Percentiles rank a stretch among this genome's conserved stretches.
These are phyloP conservation scores for Telfairia occidentalis DNA, from an alignment of 331 rosid species.

Conservation along the genomic window DNA sequence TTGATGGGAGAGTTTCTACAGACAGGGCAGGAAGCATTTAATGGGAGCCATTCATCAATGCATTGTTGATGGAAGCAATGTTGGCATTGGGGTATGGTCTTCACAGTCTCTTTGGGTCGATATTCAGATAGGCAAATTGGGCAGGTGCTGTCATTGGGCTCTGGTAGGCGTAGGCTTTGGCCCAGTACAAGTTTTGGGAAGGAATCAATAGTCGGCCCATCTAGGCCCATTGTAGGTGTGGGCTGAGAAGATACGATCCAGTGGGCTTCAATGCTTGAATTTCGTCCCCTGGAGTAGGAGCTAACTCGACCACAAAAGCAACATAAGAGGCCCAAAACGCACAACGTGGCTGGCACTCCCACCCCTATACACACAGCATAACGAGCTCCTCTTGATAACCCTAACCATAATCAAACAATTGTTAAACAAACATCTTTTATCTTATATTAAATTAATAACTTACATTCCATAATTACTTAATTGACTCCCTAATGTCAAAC, in stretches of 20 bases:
- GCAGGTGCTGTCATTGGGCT: conserved; percentile 34
- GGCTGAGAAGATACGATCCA: conserved; percentile 22
- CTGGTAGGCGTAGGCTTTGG: conserved; percentile 27
- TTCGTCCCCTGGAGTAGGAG: background rate
- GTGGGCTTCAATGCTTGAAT: conserved; percentile 27
- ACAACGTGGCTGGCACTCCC: conserved; percentile 29
- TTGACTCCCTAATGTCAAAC: too few relatives aligned
- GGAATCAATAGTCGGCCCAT: conserved; percentile 43
- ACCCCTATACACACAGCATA: conserved; percentile 36
- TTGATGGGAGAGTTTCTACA: conserved; percentile 43
- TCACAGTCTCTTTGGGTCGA: conserved; percentile 44
- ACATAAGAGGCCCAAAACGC: conserved; percentile 31
- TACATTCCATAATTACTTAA: too few relatives aligned
- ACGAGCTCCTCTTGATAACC: conserved; percentile 32
- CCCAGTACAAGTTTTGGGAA: conserved; percentile 48
- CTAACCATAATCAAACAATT: conserved; percentile 17
- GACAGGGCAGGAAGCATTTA: conserved; percentile 53
- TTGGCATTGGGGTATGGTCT: conserved; percentile 49
- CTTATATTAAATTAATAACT: too few relatives aligned
- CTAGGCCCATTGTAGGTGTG: conserved; percentile 30
- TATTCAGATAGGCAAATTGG: conserved; percentile 59
- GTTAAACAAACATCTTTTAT: too few relatives aligned
- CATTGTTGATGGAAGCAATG: conserved; percentile 63
- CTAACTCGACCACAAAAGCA: conserved; percentile 23
- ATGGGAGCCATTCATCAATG: conserved; percentile 39